A percentile compares a stretch with the other conserved stretches of the same genome.
phyloP scores from a whole-genome alignment of 768 basidiomycete genomes.

The Grammothele lineata region DNA sequence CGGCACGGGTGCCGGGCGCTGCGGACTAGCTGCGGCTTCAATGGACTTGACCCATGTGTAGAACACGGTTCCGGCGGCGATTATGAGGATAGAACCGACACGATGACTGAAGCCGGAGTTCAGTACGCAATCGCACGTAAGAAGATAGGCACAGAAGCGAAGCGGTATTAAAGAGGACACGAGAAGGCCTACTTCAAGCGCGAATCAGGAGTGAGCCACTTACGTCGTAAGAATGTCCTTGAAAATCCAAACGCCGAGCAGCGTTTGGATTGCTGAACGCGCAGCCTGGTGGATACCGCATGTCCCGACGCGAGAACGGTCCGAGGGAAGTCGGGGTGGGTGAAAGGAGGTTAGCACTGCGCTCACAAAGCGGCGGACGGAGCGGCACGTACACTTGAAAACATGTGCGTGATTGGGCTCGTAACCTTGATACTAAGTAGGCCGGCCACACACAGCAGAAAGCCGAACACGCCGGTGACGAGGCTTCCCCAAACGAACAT shows the following conservation, averaged over 20 bases:
- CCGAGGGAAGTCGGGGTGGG: background rate
- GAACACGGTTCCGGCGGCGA: constrained; percentile 65
- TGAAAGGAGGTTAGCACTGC: background rate
- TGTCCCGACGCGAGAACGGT: background rate
- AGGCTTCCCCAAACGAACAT: constrained; percentile 62
- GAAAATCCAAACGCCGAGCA: constrained; percentile 76
- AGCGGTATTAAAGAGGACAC: too few species aligned
- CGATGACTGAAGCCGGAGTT: constrained; percentile 46
- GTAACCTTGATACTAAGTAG: constrained; percentile 80
- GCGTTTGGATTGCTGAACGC: constrained; percentile 78
- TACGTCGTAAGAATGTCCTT: constrained; percentile 70
- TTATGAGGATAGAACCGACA: constrained; percentile 59
- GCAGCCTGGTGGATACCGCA: constrained; percentile 48
- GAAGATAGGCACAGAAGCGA: constrained; percentile 1
- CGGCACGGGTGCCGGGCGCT: constrained; percentile 18
- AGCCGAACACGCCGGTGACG: constrained; percentile 75
- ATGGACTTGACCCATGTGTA: constrained; percentile 55
- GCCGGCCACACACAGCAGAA: constrained; percentile 75
- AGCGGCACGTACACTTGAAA: constrained; percentile 58
- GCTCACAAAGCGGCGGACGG: background rate
- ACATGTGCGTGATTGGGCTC: constrained; percentile 83
- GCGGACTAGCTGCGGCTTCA: constrained; percentile 23
- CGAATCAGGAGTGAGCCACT: constrained; percentile 30
- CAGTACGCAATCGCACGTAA: background rate
- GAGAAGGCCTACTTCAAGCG: too few species aligned